These are phyloP conservation scores for Ceraceosorus guamensis DNA, from an alignment of 1,284 basidiomycete genomes.

Conservation along the genomic window DNA sequence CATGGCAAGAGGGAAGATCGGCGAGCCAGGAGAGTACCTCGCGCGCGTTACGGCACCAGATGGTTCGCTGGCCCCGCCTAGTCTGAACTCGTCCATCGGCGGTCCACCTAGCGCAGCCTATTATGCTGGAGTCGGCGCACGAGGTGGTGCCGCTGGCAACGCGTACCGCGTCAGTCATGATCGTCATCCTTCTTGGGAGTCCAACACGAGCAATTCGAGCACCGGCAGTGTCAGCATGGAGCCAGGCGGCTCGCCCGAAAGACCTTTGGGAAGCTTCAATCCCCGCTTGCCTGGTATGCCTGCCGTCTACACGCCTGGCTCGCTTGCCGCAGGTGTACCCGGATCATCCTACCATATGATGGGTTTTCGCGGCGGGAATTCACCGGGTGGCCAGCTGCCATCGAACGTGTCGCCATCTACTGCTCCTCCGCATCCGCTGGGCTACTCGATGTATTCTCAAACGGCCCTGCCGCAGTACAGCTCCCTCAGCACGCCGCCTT, in stretches of 20 bases:
- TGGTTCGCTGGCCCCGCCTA: slow-evolving; percentile 30
- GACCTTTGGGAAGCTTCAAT: too few relatives aligned
- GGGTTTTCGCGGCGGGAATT: too few relatives aligned
- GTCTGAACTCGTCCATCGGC: slow-evolving; percentile 6
- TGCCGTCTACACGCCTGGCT: too few relatives aligned
- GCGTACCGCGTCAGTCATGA: slow-evolving; percentile 25
- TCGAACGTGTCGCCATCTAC: too few relatives aligned
- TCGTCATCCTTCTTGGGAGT: slow-evolving; percentile 27
- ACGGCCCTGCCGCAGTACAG: slow-evolving; percentile 18
- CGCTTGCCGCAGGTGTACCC: too few relatives aligned
- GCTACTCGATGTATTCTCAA: slow-evolving; percentile 14
- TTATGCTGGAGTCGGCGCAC: background rate
- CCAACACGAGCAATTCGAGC: slow-evolving; percentile 17
- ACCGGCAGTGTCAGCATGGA: background rate
- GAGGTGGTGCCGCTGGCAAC: slow-evolving; percentile 10
- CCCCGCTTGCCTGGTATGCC: too few relatives aligned
- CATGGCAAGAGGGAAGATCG: slow-evolving; percentile 17
- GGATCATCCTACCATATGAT: too few relatives aligned
- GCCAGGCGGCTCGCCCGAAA: too few relatives aligned
- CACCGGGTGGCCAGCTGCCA: too few relatives aligned
- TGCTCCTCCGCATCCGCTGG: too few relatives aligned
- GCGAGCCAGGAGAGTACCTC: slow-evolving; percentile 25
- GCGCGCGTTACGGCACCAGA: slow-evolving; percentile 33
- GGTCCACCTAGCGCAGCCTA: background rate
- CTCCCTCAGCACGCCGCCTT: slow-evolving; percentile 10